phyloP scores from a whole-genome alignment of 2,329 filamentous ascomycete genomes.

The Cyphellophora attinorum region DNA sequence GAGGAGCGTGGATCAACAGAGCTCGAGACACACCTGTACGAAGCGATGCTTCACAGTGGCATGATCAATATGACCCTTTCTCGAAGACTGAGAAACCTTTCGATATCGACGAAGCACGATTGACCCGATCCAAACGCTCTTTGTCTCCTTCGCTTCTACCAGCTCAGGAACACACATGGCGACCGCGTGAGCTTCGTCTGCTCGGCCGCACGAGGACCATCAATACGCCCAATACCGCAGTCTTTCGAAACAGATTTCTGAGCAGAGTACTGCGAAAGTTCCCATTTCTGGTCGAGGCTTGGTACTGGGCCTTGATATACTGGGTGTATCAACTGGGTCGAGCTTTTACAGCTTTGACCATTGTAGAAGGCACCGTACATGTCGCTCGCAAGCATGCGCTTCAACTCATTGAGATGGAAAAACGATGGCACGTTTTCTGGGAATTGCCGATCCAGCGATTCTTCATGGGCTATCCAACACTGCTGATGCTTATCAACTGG shows the following conservation, averaged over 20 bases:
- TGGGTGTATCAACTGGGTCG: conserved; percentile 71
- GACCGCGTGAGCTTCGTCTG: conserved; percentile 38
- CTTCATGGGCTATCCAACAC: conserved; percentile 43
- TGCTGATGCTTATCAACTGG: conserved; percentile 62
- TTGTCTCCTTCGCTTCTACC: conserved; percentile 32
- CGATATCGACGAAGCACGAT: conserved; percentile 8
- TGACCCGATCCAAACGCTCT: conserved; percentile 18
- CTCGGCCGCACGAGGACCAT: conserved; percentile 39
- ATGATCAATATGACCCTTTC: not conserved
- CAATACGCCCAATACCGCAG: conserved; percentile 51
- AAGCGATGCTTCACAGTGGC: conserved; percentile 13
- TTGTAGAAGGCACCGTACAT: conserved; percentile 58
- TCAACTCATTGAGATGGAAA: conserved; percentile 57
- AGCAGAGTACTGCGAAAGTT: conserved; percentile 57
- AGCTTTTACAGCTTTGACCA: conserved; percentile 60
- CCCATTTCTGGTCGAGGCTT: conserved; percentile 64
- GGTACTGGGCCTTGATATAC: conserved; percentile 70
- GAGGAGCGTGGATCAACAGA: conserved; percentile 54
- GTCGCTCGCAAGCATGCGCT: conserved; percentile 60
- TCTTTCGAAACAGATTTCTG: conserved; percentile 50
- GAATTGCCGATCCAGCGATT: conserved; percentile 53
- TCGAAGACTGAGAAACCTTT: conserved; percentile 7
- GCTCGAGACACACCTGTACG: conserved; percentile 22
- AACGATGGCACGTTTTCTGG: conserved; percentile 54
- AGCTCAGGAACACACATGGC: conserved; percentile 38